Conservation (phyloP, 345 rosid genomes). For the Heritiera littoralis region DNA sequence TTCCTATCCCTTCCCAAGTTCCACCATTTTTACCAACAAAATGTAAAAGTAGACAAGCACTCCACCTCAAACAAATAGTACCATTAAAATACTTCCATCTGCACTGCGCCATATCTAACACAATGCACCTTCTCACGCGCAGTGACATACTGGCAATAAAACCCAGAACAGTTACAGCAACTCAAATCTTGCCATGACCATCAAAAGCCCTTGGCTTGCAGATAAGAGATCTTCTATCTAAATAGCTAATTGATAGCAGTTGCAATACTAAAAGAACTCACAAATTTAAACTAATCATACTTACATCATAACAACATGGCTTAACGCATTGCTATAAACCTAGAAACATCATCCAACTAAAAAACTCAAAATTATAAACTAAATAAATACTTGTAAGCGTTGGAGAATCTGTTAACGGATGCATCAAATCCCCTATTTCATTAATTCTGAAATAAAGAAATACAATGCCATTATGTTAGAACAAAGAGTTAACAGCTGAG, state of each 20-base stretch:
- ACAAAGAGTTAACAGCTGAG: background rate
- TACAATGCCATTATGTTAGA: background rate
- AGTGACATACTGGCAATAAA: background rate
- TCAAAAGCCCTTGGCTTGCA: background rate
- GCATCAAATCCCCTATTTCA: background rate
- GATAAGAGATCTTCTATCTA: background rate
- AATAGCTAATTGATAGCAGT: background rate
- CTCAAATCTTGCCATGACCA: background rate
- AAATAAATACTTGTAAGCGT: background rate
- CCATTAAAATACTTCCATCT: background rate
- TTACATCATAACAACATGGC: background rate
- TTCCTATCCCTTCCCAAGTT: background rate
- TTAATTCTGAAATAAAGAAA: background rate
- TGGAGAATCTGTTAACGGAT: background rate
- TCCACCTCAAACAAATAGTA: background rate
- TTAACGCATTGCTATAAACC: background rate
- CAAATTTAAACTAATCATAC: background rate
- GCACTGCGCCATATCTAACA: background rate
- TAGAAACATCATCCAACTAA: conserved; percentile 3
- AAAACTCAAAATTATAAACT: background rate
- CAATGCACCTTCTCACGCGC: background rate
- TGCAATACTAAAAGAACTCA: background rate
- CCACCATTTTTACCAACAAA: background rate
- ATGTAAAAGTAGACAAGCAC: background rate
- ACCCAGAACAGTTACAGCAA: background rate